Percentiles rank a stretch among this genome's conserved stretches.
These are phyloP conservation scores for Suillus brevipes DNA, from an alignment of 768 basidiomycete genomes.

Conservation along the genomic window DNA sequence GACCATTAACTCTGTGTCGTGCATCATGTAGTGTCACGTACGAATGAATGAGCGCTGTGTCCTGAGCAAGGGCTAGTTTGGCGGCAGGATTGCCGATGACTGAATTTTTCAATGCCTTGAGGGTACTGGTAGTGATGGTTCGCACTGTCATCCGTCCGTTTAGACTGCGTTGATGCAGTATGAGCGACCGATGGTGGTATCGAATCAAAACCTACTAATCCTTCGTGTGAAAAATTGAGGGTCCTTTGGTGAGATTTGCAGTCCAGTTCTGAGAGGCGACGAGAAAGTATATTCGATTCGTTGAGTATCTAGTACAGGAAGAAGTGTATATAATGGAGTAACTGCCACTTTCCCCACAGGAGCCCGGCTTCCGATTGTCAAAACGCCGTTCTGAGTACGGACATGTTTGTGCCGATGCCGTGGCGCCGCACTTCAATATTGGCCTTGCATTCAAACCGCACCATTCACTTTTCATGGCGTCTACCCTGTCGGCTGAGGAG, in stretches of 20 bases:
- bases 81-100: conserved; percentile 81
- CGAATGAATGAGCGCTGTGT: conserved; percentile 56
- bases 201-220: neutral
- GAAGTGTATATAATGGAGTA: too few species aligned
- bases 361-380: conserved; percentile 6
- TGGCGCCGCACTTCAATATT: neutral
- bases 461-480: neutral
- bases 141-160: conserved; percentile 29
- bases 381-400: neutral
- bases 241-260: too few species aligned
- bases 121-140: conserved; percentile 30
- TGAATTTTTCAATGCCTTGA: conserved; percentile 72
- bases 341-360: neutral
- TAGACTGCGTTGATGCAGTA: neutral
- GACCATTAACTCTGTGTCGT: neutral
- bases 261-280: too few species aligned
- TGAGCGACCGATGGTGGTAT: neutral
- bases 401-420: neutral
- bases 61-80: conserved; percentile 57
- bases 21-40: conserved; percentile 30
- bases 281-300: too few species aligned
- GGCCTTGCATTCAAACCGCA: neutral
- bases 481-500: neutral
- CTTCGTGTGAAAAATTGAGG: too few species aligned
- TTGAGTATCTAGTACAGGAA: too few species aligned